A percentile compares a stretch with the other conserved stretches of the same genome.
Conservation (phyloP, 106 monocot genomes). For the Dactylorhiza incarnata region DNA sequence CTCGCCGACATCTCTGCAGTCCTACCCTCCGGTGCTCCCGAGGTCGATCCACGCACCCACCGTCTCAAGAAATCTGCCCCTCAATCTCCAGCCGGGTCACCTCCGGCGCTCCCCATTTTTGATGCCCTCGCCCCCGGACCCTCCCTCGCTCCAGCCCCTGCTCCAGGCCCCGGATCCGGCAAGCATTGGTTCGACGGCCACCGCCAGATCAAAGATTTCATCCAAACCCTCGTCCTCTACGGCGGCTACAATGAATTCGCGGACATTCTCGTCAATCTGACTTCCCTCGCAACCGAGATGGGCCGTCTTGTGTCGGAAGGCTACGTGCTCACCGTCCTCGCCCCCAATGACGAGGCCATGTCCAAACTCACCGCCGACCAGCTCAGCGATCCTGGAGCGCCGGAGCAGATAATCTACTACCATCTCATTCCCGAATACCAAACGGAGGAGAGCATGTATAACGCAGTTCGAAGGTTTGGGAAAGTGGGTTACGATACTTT, state of each 20-base stretch:
- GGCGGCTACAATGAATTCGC: slow-evolving; percentile 99
- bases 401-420: slow-evolving; percentile 82
- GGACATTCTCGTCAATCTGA: slow-evolving; percentile 95
- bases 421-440: slow-evolving; percentile 96
- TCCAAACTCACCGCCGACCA: slow-evolving; percentile 54
- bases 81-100: slow-evolving; percentile 51
- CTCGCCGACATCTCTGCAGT: slow-evolving; percentile 64
- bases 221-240: slow-evolving; percentile 94
- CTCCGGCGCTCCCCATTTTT: slow-evolving; percentile 71
- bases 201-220: slow-evolving; percentile 94
- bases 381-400: slow-evolving; percentile 59
- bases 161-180: slow-evolving; percentile 70
- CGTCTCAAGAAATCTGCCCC: slow-evolving; percentile 69
- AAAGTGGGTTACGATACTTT: slow-evolving; percentile 86
- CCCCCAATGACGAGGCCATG: slow-evolving; percentile 83
- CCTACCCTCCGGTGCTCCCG: slow-evolving; percentile 22
- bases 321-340: slow-evolving; percentile 80
- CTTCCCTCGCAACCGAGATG: slow-evolving; percentile 94
- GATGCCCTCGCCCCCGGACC: slow-evolving; percentile 93
- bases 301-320: slow-evolving; percentile 89
- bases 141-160: slow-evolving; percentile 68
- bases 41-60: slow-evolving; percentile 74
- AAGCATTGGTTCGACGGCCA: slow-evolving; percentile 73
- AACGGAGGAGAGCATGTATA: slow-evolving; percentile 99
- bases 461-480: slow-evolving; percentile 86